Evolutionary conservation across 257 asterid genomes (phyloP).

Genomic region (Solanum sitiens): DNA sequence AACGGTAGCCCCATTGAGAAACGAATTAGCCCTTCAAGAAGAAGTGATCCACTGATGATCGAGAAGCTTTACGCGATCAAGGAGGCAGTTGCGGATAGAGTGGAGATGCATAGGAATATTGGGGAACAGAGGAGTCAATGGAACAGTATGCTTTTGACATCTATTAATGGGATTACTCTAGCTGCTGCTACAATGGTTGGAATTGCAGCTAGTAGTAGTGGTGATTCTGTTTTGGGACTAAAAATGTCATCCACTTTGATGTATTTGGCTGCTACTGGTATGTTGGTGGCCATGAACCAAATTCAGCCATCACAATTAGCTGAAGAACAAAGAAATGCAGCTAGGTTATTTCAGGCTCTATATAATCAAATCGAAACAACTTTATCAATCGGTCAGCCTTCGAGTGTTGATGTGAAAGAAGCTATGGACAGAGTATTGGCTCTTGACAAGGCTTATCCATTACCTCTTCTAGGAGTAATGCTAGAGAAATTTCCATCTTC

Average conservation of each 20-base stretch:
- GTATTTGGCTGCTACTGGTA: conserved; percentile 26
- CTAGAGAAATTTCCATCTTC: conserved; percentile 21
- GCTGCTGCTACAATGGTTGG: conserved; percentile 24
- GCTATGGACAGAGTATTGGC: conserved; percentile 58
- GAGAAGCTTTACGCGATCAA: conserved; percentile 37
- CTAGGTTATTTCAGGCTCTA: conserved; percentile 47
- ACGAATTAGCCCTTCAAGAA: neutral
- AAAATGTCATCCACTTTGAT: conserved; percentile 15
- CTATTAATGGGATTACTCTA: conserved; percentile 39
- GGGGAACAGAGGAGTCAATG: conserved; percentile 48
- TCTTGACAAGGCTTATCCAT: conserved; percentile 56
- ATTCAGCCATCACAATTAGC: conserved; percentile 74
- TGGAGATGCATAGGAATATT: conserved; percentile 49
- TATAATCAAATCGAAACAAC: conserved; percentile 31
- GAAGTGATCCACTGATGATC: conserved; percentile 12
- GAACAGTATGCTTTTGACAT: conserved; percentile 32
- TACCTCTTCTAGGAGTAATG: conserved; percentile 30
- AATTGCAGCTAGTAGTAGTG: conserved; percentile 2
- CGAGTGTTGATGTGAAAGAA: conserved; percentile 23
- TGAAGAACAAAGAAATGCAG: conserved; percentile 68
- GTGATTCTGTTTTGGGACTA: conserved; percentile 1
- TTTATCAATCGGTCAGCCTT: conserved; percentile 24
- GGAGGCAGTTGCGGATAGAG: conserved; percentile 49
- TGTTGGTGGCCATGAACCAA: conserved; percentile 21
- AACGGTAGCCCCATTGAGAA: neutral